Percentiles rank a stretch among this genome's conserved stretches.
Evolutionary conservation across 2,329 filamentous ascomycete genomes (phyloP).

Genomic region (Aspergillus tanneri): DNA sequence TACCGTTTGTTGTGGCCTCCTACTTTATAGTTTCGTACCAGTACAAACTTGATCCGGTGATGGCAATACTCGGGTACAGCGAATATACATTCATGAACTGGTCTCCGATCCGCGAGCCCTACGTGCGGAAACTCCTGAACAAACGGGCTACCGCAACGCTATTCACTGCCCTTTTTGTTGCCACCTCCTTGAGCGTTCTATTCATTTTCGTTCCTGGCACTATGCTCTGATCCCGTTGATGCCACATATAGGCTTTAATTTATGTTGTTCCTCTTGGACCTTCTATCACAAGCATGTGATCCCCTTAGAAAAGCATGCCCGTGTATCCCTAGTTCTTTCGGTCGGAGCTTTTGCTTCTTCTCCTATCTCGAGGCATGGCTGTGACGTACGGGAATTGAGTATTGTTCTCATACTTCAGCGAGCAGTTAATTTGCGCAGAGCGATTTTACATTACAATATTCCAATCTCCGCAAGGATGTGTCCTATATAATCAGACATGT

Average conservation of each 20-base stretch:
- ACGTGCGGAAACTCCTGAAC: slow-evolving; percentile 79
- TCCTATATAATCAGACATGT: not conserved
- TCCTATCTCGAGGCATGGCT: not conserved
- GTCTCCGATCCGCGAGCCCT: slow-evolving; percentile 82
- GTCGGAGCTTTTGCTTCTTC: not conserved
- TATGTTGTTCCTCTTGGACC: not conserved
- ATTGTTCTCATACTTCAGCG: not conserved
- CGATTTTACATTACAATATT: not conserved
- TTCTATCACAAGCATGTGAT: not conserved
- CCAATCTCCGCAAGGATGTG: not conserved
- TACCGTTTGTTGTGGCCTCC: slow-evolving; percentile 87
- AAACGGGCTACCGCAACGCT: slow-evolving; percentile 82
- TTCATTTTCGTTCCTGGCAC: slow-evolving; percentile 94
- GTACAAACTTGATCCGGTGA: slow-evolving; percentile 88
- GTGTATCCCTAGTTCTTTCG: not conserved
- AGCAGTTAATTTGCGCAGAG: not conserved
- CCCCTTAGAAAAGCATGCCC: not conserved
- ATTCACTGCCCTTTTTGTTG: slow-evolving; percentile 70
- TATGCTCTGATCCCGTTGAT: slow-evolving; percentile 33
- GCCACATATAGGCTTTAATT: not conserved
- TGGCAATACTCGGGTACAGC: slow-evolving; percentile 85
- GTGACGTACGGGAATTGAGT: not conserved
- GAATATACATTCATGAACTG: slow-evolving; percentile 97
- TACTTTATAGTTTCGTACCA: slow-evolving; percentile 90
- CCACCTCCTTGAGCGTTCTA: slow-evolving; percentile 78